phyloP scores from a whole-genome alignment of 2,329 filamentous ascomycete genomes.

The Fusarium sulawesiense region DNA sequence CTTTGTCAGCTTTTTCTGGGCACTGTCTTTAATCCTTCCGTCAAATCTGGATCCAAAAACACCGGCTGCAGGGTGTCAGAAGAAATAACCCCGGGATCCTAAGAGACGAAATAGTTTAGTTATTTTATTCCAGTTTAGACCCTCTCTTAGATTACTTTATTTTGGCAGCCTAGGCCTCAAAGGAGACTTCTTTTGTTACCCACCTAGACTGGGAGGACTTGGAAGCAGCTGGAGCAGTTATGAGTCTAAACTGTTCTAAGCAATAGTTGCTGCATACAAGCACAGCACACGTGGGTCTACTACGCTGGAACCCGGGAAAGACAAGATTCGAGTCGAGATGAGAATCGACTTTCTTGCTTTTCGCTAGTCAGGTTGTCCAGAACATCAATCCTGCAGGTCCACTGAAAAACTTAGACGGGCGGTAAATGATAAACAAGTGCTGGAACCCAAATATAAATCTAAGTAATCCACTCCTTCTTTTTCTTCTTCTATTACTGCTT shows the following conservation, averaged over 20 bases:
- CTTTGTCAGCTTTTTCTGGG: constrained; percentile 30
- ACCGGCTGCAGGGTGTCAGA: background rate
- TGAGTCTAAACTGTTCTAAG: constrained; percentile 25
- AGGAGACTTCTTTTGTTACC: no score
- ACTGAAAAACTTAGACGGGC: background rate
- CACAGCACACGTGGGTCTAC: constrained; percentile 25
- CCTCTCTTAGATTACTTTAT: no score
- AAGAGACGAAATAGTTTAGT: background rate
- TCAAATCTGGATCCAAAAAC: background rate
- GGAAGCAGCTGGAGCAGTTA: constrained; percentile 1
- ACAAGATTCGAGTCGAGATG: background rate
- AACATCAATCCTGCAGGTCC: background rate
- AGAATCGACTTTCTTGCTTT: constrained; percentile 13
- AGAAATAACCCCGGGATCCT: no score
- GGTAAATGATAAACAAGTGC: constrained; percentile 5
- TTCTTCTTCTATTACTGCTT: background rate
- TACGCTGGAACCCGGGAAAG: background rate
- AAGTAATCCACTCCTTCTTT: background rate
- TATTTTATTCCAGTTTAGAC: no score
- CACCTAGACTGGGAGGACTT: background rate
- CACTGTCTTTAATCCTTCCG: background rate
- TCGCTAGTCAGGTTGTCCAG: background rate
- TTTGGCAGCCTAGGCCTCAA: no score
- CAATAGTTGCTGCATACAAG: constrained; percentile 21
- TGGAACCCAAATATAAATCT: constrained; percentile 30